phyloP scores from a whole-genome alignment of 2,329 filamentous ascomycete genomes.

The Zopfia rhizophila region DNA sequence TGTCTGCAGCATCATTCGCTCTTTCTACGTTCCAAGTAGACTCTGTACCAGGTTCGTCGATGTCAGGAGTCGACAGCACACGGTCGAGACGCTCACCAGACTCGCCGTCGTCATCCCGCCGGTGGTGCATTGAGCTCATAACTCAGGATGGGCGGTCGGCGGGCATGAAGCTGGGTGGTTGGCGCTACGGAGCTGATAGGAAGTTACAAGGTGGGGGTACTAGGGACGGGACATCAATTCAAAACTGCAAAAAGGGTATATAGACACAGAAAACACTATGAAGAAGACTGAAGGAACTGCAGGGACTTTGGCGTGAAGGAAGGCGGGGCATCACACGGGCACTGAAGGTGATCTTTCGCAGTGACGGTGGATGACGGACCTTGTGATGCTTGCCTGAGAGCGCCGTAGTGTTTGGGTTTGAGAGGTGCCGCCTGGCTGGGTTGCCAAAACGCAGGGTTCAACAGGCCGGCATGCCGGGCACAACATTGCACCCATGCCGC shows the following conservation, averaged over 20 bases:
- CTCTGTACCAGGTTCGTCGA: slow-evolving; percentile 13
- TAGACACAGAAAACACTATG: neutral
- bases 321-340: neutral
- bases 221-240: too few relatives aligned
- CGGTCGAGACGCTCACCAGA: slow-evolving; percentile 19
- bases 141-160: too few relatives aligned
- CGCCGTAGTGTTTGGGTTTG: slow-evolving; percentile 3
- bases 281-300: slow-evolving; percentile 1
- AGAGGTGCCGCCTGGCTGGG: slow-evolving; percentile 18
- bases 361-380: slow-evolving; percentile 20
- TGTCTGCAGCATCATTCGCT: slow-evolving; percentile 21
- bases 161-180: too few relatives aligned
- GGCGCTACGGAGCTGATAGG: too few relatives aligned
- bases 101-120: slow-evolving; percentile 26
- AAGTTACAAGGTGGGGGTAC: too few relatives aligned
- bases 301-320: neutral
- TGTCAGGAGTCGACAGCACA: slow-evolving; percentile 14
- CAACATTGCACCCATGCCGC: slow-evolving; percentile 6
- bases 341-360: neutral
- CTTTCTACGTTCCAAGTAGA: slow-evolving; percentile 7
- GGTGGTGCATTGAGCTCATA: slow-evolving; percentile 22
- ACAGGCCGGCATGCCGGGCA: slow-evolving; percentile 2
- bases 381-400: slow-evolving; percentile 25
- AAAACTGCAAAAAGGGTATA: too few relatives aligned
- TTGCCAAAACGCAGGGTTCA: slow-evolving; percentile 1